phyloP scores from a whole-genome alignment of 228 moss, liverwort and hornwort species.

The Sphagnum fallax region DNA sequence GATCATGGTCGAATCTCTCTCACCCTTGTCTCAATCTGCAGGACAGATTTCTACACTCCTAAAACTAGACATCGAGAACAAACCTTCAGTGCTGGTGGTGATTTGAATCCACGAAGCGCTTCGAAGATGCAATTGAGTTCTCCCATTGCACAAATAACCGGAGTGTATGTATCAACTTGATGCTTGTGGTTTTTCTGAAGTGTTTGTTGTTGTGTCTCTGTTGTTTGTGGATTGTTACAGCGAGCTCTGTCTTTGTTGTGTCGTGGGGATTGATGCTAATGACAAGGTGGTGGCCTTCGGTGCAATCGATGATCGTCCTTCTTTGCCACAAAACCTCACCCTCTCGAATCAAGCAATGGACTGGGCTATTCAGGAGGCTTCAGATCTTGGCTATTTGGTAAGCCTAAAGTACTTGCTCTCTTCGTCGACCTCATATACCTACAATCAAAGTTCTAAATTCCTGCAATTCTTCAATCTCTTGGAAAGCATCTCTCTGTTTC shows the following conservation, averaged over 20 bases:
- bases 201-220: background rate
- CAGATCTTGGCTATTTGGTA: slow-evolving; percentile 35
- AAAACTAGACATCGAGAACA: background rate
- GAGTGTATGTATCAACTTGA: too few relatives aligned
- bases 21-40: too few relatives aligned
- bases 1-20: too few relatives aligned
- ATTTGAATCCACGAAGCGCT: background rate
- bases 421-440: background rate
- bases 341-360: slow-evolving; percentile 14
- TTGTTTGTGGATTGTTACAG: slow-evolving; percentile 16
- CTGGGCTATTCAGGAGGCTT: slow-evolving; percentile 37
- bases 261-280: slow-evolving; percentile 31
- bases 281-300: slow-evolving; percentile 34
- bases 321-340: slow-evolving; percentile 22
- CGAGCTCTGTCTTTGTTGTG: slow-evolving; percentile 32
- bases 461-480: background rate
- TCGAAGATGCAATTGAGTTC: background rate
- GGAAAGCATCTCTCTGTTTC: background rate
- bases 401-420: background rate
- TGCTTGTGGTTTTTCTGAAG: too few relatives aligned
- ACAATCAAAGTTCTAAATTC: background rate
- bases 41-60: background rate
- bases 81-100: background rate
- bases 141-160: too few relatives aligned
- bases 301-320: slow-evolving; percentile 40